Base-by-base conservation (phyloP, 2,329 filamentous ascomycete species). In the Cytospora piceae region DNA sequence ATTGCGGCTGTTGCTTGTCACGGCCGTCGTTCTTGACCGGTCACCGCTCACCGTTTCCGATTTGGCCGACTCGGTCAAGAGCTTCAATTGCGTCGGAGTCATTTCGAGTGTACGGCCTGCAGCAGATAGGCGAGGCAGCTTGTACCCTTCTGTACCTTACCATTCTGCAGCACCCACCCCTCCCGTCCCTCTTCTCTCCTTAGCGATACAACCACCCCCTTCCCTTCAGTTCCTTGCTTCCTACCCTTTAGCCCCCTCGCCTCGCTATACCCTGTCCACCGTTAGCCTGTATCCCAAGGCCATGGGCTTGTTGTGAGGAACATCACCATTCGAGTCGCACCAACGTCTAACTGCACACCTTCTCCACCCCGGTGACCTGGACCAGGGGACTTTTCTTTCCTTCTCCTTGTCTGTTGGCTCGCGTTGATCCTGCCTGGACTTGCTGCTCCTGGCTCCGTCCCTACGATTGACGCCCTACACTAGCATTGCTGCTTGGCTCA, bases 341-440 rank as follows among this genome's bases (percentile, higher is more conserved):
- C 56, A 60, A 53, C 22, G 46, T 31, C 53, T 65, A 58, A 27
- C 37, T 63, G 58, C 58, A 39, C 54, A 27, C 61, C 61, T 51
- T 63, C 61, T 63, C 61, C 53, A 63, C 61, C 42, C 24, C 46
- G 51, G 54, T 49, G 34, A 58, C 63, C 55, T 52, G 53, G 49
- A 57, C 27, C 51, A 57, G 54, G 63, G 55, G 52, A 37, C 53
- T 57, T 63, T 52, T 52, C 60, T 55, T 63, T 64, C 63, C 65
- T 69, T 51, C 51, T 64, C 63, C 63, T 58, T 67, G 67, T 66
- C 64, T 67, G 62, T 63, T 61, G 46, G 12, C 24, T 54, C 66
- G 65, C 63, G 68, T 58, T 61, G 59, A 63, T 57, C 61, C 59
- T 34, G 55, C 46, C 27, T 52, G 29, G 54, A 54, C 49, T 59